A percentile compares a stretch with the other conserved stretches of the same genome.
phyloP scores from a whole-genome alignment of 768 basidiomycete species.

The Auricularia cornea region DNA sequence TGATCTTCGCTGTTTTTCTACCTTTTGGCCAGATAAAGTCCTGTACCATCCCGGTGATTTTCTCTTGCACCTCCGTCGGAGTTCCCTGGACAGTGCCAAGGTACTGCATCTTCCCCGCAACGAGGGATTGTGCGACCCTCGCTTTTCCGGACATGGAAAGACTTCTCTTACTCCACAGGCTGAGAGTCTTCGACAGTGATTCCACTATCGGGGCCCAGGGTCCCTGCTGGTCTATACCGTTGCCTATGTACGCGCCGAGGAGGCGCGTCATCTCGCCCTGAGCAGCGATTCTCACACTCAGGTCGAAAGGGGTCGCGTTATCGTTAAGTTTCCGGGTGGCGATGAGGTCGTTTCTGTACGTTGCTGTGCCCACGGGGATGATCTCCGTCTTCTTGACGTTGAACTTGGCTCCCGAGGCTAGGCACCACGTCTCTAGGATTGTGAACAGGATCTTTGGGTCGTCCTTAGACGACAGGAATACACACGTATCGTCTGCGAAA shows the following conservation, averaged over 20 bases:
- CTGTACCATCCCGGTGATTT: conserved; percentile 13
- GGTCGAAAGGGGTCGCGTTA: conserved; percentile 6
- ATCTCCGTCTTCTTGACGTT: conserved; percentile 34
- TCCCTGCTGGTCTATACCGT: conserved; percentile 12
- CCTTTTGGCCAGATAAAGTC: conserved; percentile 20
- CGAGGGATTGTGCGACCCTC: conserved; percentile 19
- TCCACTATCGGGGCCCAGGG: conserved; percentile 23
- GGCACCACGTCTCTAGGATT: conserved; percentile 34
- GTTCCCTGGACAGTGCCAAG: conserved; percentile 27
- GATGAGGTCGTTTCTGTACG: conserved; percentile 12
- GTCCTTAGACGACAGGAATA: conserved; percentile 25
- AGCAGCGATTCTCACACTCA: conserved; percentile 16
- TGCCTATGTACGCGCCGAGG: conserved; percentile 28
- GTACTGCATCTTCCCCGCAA: conserved; percentile 29
- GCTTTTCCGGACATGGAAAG: conserved; percentile 23
- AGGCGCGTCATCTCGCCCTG: conserved; percentile 23
- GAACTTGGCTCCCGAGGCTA: conserved; percentile 33
- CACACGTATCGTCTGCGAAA: conserved; percentile 36
- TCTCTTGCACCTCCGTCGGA: conserved; percentile 19
- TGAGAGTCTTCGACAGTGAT: conserved; percentile 16
- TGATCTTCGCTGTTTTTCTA: no score
- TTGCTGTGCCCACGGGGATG: conserved; percentile 23
- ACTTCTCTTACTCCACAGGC: conserved; percentile 19
- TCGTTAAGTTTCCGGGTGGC: not conserved
- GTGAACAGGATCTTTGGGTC: conserved; percentile 14